Evolutionary conservation across 2,329 filamentous ascomycete species (phyloP).

Genomic region (Aspergillus sp.): DNA sequence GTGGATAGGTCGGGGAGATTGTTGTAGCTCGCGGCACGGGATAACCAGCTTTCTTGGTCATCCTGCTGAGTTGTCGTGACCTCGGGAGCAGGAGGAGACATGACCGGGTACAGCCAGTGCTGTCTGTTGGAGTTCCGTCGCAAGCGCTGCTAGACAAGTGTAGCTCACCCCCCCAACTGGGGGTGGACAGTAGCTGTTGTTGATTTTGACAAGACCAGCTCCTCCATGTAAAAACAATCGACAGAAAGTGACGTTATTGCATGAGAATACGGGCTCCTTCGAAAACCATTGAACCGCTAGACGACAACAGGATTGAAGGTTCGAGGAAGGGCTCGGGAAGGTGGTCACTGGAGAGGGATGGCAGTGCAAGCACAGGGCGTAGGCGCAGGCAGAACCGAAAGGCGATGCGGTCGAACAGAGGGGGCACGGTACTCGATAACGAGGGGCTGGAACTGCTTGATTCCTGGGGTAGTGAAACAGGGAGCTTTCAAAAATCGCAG

Average conservation of each 20-base stretch:
- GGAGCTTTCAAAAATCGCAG: not conserved
- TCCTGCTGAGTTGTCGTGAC: conserved; percentile 23
- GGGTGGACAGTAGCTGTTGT: conserved; percentile 19
- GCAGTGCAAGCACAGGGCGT: conserved; percentile 7
- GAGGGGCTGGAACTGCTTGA: conserved; percentile 6
- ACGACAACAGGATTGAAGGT: not conserved
- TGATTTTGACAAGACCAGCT: conserved; percentile 43
- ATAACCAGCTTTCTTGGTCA: conserved; percentile 36
- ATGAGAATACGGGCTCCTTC: conserved; percentile 9
- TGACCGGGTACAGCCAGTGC: conserved; percentile 25
- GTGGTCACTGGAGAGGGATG: not conserved
- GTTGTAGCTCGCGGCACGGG: conserved; percentile 60
- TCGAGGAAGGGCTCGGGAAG: conserved; percentile 8
- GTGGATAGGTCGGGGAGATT: conserved; percentile 47
- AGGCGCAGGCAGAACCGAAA: conserved; percentile 4
- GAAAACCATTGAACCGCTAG: conserved; percentile 14
- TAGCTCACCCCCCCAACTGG: conserved; percentile 29
- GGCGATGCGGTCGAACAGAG: conserved; percentile 12
- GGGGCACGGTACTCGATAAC: conserved; percentile 3
- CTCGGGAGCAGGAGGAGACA: conserved; percentile 32
- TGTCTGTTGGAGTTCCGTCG: conserved; percentile 19
- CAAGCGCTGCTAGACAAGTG: conserved; percentile 23
- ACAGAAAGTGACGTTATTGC: conserved; percentile 11
- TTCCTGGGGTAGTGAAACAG: conserved; percentile 6
- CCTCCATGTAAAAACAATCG: conserved; percentile 33